Evolutionary conservation across 352 stramenopile genomes (phyloP), one percentile per base, ranked within the genome.

Genomic region (Phytophthora sp.): DNA sequence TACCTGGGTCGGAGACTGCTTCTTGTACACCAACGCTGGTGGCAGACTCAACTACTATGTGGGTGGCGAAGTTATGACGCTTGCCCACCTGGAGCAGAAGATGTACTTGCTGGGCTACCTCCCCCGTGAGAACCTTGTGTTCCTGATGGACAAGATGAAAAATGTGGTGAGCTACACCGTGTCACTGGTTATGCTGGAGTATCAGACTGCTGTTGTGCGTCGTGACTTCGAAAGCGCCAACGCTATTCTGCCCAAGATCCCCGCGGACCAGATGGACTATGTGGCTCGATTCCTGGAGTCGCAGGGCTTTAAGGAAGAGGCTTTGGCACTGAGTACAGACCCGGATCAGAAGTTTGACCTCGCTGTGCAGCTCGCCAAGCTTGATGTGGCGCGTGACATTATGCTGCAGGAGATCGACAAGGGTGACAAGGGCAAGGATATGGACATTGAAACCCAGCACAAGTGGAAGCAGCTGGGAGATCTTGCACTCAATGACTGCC

Each of bases 1-100:
- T 51, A 92, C 97, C 46, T 99, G 97, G 98, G 96, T 99, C n/a
- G 98, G 97, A 23, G 97, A 99, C 70, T 99, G 97, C 82, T 99
- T 99, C 78, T 82, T 99, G 55, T 99, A 99, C 90, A 98, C 95
- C 12, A 99, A 98, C 69, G 88, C 86, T 32, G 77, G 76, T 27
- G 89, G 91, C 5, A 82, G 96, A 24, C 81, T 99, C 24, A 99
- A 99, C 72, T 99, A 99, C 81, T 99, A 98, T 69, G 97, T 99
- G n/a, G 97, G 97, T 37, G 97, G 97, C n/a, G 94, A 99, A 65
- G 97, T 99, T 41, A 98, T 99, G 85, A 99, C 96, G 30, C 78
- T 99, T 1, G 93, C 96, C 17, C 97, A 99, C 74, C 76, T 99
- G 26, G 91, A 96, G 54, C 76, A 96, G 46, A 96, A 96, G 50